Base-by-base conservation (phyloP, 352 stramenopile species). In the Pythium grandisporangium region DNA sequence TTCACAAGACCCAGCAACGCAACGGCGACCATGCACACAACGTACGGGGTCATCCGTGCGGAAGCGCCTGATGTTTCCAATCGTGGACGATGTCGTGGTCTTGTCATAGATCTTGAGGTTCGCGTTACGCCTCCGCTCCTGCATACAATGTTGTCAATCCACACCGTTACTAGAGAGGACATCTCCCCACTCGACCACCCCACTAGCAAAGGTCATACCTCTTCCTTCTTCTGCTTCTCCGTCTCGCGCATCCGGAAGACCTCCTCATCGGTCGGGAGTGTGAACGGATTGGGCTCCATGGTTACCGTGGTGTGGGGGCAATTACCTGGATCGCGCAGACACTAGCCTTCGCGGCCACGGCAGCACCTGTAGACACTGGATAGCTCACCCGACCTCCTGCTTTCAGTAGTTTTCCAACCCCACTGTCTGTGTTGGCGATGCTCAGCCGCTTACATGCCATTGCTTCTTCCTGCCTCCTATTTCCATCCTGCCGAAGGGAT, bases 181-280 rank as follows among this genome's bases (percentile, higher is more conserved):
- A n/a, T n/a, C n/a, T n/a, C n/a, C n/a, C n/a, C n/a, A n/a, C n/a
- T n/a, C n/a, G n/a, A n/a, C n/a, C n/a, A n/a, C n/a, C n/a, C n/a
- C n/a, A n/a, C n/a, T n/a, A n/a, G n/a, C 41, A 0, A 46, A 36
- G 2, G 5, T 68, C 66, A 49, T 21, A 67, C 63, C 38, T 95
- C 68, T 37, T 93, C 69, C 37, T 95, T 95, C 30, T 68, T 63
- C 55, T 87, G 70, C 47, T 81, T 87, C 51, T 97, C 82, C 27
- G 86, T 84, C 53, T 98, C 89, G 26, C 89, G 81, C 63, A 97
- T 91, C 39, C 78, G 80, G 44, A 97, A 97, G 23, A 97, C 81
- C 59, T 98, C 84, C 41, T 97, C 92, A 75, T 97, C 92, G 29
- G 71, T 86, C 8, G 91, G 91, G 27, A 98, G 71, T 23, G 73